These are phyloP conservation scores for Metarhizium robertsii DNA, from an alignment of 2,329 filamentous ascomycete genomes.

Conservation along the genomic window DNA sequence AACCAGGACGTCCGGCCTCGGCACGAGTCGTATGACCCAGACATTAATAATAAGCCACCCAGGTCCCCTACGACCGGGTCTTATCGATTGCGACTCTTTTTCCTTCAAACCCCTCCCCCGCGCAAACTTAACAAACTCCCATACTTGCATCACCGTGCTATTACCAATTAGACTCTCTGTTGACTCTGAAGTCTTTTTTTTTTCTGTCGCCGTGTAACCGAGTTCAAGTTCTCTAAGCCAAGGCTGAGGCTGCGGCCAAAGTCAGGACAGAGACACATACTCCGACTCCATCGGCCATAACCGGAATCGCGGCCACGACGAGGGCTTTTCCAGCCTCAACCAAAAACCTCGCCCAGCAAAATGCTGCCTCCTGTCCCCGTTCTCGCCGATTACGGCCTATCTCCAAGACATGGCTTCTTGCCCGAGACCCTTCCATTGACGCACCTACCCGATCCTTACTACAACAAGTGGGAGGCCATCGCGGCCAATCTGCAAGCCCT, in stretches of 20 bases:
- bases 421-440: constrained; percentile 73
- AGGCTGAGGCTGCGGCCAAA: too few relatives aligned
- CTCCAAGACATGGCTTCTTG: constrained; percentile 74
- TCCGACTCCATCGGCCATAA: neutral
- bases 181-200: neutral
- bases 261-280: too few relatives aligned
- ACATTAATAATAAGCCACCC: neutral
- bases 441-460: constrained; percentile 78
- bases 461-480: constrained; percentile 88
- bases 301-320: neutral
- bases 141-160: neutral
- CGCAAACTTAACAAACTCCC: neutral
- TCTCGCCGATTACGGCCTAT: constrained; percentile 72
- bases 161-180: neutral
- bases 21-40: neutral
- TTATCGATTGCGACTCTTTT: neutral
- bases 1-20: neutral
- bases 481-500: constrained; percentile 78
- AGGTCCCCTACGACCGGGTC: neutral
- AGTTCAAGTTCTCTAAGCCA: neutral
- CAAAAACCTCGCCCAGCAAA: neutral
- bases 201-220: neutral
- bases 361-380: constrained; percentile 54
- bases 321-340: neutral
- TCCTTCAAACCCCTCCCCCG: neutral